A percentile compares a stretch with the other conserved stretches of the same genome.
Evolutionary conservation across 2,329 filamentous ascomycete species (phyloP).

Genomic region (Alternaria rosae): DNA sequence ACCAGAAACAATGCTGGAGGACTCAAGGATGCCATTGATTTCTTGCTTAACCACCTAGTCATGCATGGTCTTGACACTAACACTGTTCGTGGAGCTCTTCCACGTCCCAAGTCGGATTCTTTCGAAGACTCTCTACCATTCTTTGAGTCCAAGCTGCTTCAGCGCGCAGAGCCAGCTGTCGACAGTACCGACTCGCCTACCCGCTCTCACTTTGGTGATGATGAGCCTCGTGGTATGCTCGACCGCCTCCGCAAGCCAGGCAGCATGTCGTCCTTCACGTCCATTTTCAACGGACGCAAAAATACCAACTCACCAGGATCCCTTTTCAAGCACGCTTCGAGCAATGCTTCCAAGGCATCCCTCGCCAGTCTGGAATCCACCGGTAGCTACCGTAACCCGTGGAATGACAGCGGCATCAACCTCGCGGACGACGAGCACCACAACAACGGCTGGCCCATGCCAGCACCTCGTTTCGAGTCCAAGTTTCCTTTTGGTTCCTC

Average conservation of each 20-base stretch:
- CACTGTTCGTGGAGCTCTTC: conserved; percentile 91
- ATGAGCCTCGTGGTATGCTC: conserved; percentile 80
- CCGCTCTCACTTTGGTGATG: conserved; percentile 82
- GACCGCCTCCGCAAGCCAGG: conserved; percentile 93
- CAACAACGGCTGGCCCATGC: conserved; percentile 49
- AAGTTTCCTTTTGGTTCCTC: conserved; percentile 68
- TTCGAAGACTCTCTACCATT: conserved; percentile 97
- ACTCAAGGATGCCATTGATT: conserved; percentile 94
- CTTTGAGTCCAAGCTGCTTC: conserved; percentile 95
- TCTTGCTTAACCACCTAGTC: conserved; percentile 84
- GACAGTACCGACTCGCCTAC: conserved; percentile 87
- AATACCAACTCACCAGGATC: conserved; percentile 79
- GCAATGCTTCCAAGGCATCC: conserved; percentile 92
- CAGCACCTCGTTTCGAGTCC: conserved; percentile 58
- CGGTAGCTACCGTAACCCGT: conserved; percentile 94
- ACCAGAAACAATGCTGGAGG: conserved; percentile 97
- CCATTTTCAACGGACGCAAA: conserved; percentile 95
- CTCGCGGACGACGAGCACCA: conserved; percentile 79
- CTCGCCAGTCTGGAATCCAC: conserved; percentile 96
- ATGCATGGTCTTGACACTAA: conserved; percentile 83
- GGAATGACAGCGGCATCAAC: conserved; percentile 98
- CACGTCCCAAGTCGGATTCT: conserved; percentile 97
- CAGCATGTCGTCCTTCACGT: conserved; percentile 92
- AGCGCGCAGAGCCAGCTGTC: conserved; percentile 81
- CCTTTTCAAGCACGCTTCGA: conserved; percentile 86